Evolutionary conservation across 2,329 filamentous ascomycete species (phyloP).

Genomic region (Allantophomopsis cytisporea): DNA sequence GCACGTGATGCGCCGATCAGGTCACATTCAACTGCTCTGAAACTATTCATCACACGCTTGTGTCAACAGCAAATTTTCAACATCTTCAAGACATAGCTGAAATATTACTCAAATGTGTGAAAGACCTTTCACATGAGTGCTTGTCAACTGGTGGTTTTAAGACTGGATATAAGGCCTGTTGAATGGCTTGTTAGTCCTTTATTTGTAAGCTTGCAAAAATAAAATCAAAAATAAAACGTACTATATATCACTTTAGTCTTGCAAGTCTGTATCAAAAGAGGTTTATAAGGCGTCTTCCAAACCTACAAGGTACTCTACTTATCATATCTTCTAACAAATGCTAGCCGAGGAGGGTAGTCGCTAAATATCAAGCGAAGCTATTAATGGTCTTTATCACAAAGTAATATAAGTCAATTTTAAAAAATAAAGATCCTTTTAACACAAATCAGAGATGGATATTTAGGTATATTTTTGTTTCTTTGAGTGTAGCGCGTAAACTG

Average conservation of each 20-base stretch:
- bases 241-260: conserved; percentile 97
- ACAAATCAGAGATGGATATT: no score
- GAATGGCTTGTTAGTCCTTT: conserved; percentile 12
- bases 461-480: no score
- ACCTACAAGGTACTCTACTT: conserved; percentile 32
- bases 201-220: conserved; percentile 1
- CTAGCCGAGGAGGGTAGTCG: conserved; percentile 8
- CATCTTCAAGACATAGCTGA: no score
- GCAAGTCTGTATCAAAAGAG: conserved; percentile 94
- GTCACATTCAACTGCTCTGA: no score
- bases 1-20: no score
- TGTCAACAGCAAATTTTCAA: no score
- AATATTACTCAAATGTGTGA: no score
- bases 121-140: conserved; percentile 49
- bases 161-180: conserved; percentile 53
- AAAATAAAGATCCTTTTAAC: no score
- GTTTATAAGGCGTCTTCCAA: conserved; percentile 90
- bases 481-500: no score
- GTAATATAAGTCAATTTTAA: no score
- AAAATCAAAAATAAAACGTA: conserved; percentile 28
- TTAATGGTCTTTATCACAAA: conserved; percentile 12
- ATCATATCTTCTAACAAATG: conserved; percentile 12
- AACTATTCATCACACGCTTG: no score
- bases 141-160: conserved; percentile 62
- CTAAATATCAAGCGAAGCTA: conserved; percentile 11